Evolutionary conservation across 164 flowering plant species (phyloP).

Genomic region (Platanus orientalis): DNA sequence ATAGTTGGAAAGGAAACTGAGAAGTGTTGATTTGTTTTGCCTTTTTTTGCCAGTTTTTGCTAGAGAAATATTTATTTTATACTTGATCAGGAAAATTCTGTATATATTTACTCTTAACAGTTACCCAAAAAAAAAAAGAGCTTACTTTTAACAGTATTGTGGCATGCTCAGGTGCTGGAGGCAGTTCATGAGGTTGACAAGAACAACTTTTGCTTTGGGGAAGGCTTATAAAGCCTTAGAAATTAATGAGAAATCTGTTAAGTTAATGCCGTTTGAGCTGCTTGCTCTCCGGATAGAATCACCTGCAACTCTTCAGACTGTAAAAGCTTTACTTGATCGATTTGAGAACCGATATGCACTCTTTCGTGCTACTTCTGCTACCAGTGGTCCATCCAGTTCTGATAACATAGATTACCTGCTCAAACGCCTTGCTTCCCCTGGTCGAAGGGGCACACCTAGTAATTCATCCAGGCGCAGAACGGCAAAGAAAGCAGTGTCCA

Average conservation of each 20-base stretch:
- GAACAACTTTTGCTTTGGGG: constrained; percentile 65
- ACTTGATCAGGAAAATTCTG: too few relatives aligned
- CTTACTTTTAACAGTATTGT: background rate
- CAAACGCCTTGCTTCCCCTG: constrained; percentile 74
- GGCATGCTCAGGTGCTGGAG: constrained; percentile 75
- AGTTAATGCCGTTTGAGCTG: constrained; percentile 88
- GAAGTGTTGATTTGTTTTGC: too few relatives aligned
- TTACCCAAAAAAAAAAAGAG: too few relatives aligned
- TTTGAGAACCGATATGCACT: constrained; percentile 60
- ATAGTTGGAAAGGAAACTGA: too few relatives aligned
- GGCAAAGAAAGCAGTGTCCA: constrained; percentile 32
- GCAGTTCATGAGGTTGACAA: constrained; percentile 45
- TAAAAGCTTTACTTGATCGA: constrained; percentile 77
- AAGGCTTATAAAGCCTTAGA: constrained; percentile 53
- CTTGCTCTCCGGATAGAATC: constrained; percentile 81
- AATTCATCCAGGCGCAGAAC: constrained; percentile 28
- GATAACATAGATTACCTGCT: constrained; percentile 87
- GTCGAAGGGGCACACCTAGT: constrained; percentile 37
- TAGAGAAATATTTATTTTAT: too few relatives aligned
- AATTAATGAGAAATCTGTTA: constrained; percentile 49
- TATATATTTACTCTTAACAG: too few relatives aligned
- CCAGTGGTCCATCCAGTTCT: constrained; percentile 19
- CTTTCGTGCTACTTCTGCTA: constrained; percentile 26
- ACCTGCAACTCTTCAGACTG: constrained; percentile 49
- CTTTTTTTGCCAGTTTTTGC: too few relatives aligned